Conservation (phyloP, 345 rosid species). For the Hypericum androsaemum region DNA sequence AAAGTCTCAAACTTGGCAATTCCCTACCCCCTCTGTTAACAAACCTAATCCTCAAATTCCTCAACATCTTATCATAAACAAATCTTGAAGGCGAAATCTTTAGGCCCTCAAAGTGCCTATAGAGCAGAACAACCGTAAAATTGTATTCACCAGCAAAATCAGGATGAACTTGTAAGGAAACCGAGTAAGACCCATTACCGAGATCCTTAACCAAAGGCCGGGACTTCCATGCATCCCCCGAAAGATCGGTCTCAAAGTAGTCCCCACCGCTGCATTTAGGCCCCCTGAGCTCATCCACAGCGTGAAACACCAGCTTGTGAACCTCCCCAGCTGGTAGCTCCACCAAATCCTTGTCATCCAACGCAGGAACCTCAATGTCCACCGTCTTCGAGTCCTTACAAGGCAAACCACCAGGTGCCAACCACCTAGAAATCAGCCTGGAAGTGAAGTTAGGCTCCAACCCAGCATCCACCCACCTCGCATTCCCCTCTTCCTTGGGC, state of each 20-base stretch:
- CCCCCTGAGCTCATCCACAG: conserved; percentile 43
- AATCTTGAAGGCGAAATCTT: conserved; percentile 57
- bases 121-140: conserved; percentile 67
- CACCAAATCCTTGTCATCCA: conserved; percentile 42
- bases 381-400: conserved; percentile 53
- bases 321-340: conserved; percentile 54
- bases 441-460: conserved; percentile 39
- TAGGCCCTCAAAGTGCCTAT: conserved; percentile 65
- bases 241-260: conserved; percentile 79
- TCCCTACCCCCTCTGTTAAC: conserved; percentile 15
- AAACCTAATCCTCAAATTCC: conserved; percentile 39
- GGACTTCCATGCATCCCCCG: conserved; percentile 82
- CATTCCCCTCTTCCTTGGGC: conserved; percentile 5
- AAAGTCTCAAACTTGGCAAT: conserved; percentile 41
- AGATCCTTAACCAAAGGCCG: conserved; percentile 72
- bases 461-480: conserved; percentile 44
- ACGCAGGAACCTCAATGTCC: conserved; percentile 40
- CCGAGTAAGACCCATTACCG: conserved; percentile 63
- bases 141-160: conserved; percentile 67
- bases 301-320: conserved; percentile 57
- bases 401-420: conserved; percentile 54
- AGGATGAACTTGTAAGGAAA: conserved; percentile 79
- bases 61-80: conserved; percentile 43
- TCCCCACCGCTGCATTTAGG: conserved; percentile 73
- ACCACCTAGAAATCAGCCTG: conserved; percentile 48